These are phyloP conservation scores for Suillus discolor DNA, from an alignment of 768 basidiomycete genomes.

Conservation along the genomic window DNA sequence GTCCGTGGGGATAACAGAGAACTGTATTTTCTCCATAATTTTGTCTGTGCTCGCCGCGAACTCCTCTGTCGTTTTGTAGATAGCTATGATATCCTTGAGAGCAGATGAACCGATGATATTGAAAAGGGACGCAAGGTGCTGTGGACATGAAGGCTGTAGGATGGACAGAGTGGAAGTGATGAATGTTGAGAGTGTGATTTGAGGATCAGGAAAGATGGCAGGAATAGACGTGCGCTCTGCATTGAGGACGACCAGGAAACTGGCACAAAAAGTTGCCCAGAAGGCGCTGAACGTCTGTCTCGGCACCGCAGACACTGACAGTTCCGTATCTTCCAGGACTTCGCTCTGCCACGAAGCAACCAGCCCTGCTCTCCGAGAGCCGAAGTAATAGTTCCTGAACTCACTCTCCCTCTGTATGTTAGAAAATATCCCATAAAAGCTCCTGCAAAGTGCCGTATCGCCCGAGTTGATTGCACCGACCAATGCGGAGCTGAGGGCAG, in stretches of 20 bases:
- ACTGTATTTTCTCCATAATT: constrained; percentile 73
- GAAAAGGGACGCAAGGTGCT: constrained; percentile 74
- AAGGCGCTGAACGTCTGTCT: constrained; percentile 61
- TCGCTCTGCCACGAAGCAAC: constrained; percentile 71
- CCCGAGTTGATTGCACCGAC: constrained; percentile 82
- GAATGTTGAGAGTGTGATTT: constrained; percentile 73
- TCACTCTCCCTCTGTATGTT: constrained; percentile 92
- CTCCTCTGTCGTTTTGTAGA: constrained; percentile 78
- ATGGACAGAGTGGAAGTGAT: constrained; percentile 80
- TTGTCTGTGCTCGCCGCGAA: constrained; percentile 76
- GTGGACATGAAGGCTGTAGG: constrained; percentile 79
- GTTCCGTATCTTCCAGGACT: constrained; percentile 53
- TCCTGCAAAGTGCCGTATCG: constrained; percentile 73
- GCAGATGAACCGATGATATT: constrained; percentile 63
- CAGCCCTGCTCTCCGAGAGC: constrained; percentile 68
- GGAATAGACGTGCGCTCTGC: constrained; percentile 75
- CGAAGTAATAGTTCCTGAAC: constrained; percentile 94
- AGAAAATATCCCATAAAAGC: constrained; percentile 84
- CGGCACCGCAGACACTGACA: constrained; percentile 19
- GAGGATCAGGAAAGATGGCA: constrained; percentile 87
- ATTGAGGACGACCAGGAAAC: constrained; percentile 64
- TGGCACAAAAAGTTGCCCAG: constrained; percentile 73
- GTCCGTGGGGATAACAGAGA: constrained; percentile 30
- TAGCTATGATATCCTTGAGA: constrained; percentile 69
- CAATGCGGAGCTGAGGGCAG: constrained; percentile 86